phyloP scores from a whole-genome alignment of 176 grass and related monocot species.

The Eragrostis curvula region DNA sequence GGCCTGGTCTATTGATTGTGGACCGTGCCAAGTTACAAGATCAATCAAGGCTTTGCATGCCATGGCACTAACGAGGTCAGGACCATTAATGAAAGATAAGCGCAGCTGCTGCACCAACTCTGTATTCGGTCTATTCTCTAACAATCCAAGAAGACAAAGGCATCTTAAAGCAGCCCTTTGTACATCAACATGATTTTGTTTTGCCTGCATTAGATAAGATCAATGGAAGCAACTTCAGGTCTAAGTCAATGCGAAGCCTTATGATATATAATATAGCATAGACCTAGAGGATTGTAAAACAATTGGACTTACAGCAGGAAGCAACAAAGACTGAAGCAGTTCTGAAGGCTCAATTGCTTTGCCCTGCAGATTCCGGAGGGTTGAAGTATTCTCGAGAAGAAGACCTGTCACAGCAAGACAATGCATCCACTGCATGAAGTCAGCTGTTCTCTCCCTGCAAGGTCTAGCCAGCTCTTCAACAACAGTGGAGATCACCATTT shows the following conservation, averaged over 20 bases:
- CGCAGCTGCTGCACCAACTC: conserved; percentile 76
- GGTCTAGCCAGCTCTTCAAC: conserved; percentile 67
- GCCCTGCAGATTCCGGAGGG: conserved; percentile 60
- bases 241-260: background rate
- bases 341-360: conserved; percentile 69
- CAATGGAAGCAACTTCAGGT: conserved; percentile 20
- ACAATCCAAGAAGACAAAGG: conserved; percentile 77
- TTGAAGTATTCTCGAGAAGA: conserved; percentile 83
- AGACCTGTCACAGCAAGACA: conserved; percentile 76
- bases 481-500: conserved; percentile 64
- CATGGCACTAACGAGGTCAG: conserved; percentile 78
- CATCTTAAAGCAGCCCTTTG: conserved; percentile 79
- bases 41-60: conserved; percentile 88
- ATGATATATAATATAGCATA: conserved; percentile 21
- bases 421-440: conserved; percentile 91
- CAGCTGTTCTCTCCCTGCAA: conserved; percentile 89
- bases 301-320: conserved; percentile 81
- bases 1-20: conserved; percentile 72
- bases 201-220: conserved; percentile 66
- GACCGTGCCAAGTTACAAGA: conserved; percentile 83
- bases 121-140: conserved; percentile 68
- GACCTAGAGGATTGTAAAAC: background rate
- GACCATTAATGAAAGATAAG: conserved; percentile 75
- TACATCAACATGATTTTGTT: conserved; percentile 78
- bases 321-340: conserved; percentile 82